A percentile compares a stretch with the other conserved stretches of the same genome.
phyloP scores from a whole-genome alignment of 192 early-diverging fungal genomes.

The Umbelopsis sp. region DNA sequence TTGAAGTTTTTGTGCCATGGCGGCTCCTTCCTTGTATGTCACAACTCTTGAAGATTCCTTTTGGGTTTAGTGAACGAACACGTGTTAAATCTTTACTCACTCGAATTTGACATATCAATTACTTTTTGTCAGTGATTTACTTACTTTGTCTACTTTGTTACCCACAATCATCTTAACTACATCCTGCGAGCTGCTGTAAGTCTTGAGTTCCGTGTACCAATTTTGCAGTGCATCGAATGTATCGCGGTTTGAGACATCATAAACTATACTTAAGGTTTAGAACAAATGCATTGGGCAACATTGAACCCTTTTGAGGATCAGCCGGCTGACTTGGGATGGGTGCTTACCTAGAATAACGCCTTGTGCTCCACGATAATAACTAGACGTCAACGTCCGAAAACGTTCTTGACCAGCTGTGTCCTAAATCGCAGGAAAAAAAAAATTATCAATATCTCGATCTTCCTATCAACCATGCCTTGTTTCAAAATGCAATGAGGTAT shows the following conservation, averaged over 20 bases:
- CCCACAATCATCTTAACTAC: conserved; percentile 98
- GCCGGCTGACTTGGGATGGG: neutral
- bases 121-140: conserved; percentile 37
- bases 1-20: conserved; percentile 86
- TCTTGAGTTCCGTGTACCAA: conserved; percentile 97
- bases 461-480: neutral
- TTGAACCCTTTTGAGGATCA: neutral
- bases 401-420: conserved; percentile 99
- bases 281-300: neutral
- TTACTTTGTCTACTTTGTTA: conserved; percentile 97
- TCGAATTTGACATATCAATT: neutral
- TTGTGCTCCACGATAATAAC: conserved; percentile 97
- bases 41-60: conserved; percentile 72
- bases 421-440: conserved; percentile 45
- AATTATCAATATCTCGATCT: too few species aligned
- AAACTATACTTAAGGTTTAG: conserved; percentile 60
- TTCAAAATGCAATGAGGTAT: neutral
- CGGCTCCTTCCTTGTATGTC: conserved; percentile 83
- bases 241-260: conserved; percentile 93
- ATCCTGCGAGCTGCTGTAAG: conserved; percentile 83
- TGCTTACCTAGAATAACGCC: conserved; percentile 90
- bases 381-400: conserved; percentile 95
- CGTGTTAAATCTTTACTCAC: neutral
- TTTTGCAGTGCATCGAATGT: conserved; percentile 90
- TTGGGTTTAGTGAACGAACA: neutral